These are phyloP conservation scores for Mesostigma viride DNA, from an alignment of 139 green algal species.

Conservation along the genomic window DNA sequence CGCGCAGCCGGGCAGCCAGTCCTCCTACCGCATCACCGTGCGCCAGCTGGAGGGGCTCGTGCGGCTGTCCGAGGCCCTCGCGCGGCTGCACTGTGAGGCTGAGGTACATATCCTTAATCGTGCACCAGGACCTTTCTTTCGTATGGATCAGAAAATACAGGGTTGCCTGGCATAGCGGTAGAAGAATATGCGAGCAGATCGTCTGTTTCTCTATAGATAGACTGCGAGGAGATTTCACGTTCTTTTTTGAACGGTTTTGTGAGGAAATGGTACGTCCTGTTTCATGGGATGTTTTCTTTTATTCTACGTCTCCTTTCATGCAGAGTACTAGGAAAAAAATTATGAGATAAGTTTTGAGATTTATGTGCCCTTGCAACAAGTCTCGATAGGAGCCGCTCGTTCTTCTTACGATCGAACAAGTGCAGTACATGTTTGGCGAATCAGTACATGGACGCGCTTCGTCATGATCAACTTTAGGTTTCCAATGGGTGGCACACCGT, in stretches of 20 bases:
- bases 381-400: no score
- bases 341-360: no score
- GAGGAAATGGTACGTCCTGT: not conserved
- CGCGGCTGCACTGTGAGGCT: slow-evolving; percentile 39
- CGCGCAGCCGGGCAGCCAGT: slow-evolving; percentile 58
- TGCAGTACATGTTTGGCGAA: no score
- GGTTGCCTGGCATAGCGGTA: no score
- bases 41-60: slow-evolving; percentile 93
- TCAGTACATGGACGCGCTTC: no score
- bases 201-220: no score
- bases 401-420: no score
- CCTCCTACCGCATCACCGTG: slow-evolving; percentile 66
- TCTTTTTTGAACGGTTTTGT: not conserved
- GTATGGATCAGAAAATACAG: not conserved
- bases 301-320: not conserved
- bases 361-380: no score
- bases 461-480: no score
- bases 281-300: slow-evolving; percentile 1
- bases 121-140: slow-evolving; percentile 4
- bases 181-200: no score
- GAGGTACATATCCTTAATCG: slow-evolving; percentile 23
- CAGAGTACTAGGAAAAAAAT: not conserved
- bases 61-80: slow-evolving; percentile 72
- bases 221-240: not conserved
- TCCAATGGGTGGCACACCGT: no score